Percentiles rank a stretch among this genome's conserved stretches.
These are phyloP conservation scores for Tulasnella sp. DNA, from an alignment of 768 basidiomycete genomes.

Conservation along the genomic window DNA sequence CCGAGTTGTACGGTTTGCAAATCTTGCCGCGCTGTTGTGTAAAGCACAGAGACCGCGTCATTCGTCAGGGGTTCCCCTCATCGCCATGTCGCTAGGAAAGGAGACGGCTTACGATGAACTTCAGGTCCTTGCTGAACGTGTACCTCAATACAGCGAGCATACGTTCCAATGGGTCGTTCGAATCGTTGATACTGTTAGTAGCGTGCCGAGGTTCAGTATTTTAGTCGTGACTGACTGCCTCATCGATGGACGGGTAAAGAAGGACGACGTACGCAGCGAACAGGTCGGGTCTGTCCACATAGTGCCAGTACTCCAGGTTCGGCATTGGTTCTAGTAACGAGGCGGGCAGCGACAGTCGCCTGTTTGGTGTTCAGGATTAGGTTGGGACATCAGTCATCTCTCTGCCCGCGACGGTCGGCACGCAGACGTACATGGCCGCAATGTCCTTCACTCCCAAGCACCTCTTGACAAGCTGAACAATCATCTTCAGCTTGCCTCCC, in stretches of 20 bases:
- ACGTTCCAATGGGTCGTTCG: conserved; percentile 85
- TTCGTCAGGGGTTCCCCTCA: conserved; percentile 8
- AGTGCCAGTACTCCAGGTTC: conserved; percentile 96
- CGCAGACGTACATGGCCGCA: conserved; percentile 71
- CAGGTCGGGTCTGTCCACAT: conserved; percentile 84
- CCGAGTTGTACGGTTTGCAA: conserved; percentile 89
- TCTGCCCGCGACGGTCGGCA: conserved; percentile 16
- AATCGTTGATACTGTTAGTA: conserved; percentile 76
- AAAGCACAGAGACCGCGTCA: neutral
- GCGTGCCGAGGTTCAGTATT: neutral
- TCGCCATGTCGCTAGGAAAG: neutral
- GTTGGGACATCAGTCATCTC: conserved; percentile 19
- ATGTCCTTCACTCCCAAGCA: conserved; percentile 93
- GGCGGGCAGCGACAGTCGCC: conserved; percentile 89
- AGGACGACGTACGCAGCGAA: conserved; percentile 78
- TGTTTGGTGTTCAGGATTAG: conserved; percentile 37
- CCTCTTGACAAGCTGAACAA: conserved; percentile 85
- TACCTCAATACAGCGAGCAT: conserved; percentile 92
- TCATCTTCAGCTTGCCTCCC: conserved; percentile 91
- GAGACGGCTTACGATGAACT: conserved; percentile 65
- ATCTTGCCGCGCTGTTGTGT: conserved; percentile 73
- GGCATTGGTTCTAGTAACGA: conserved; percentile 91
- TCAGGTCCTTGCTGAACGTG: conserved; percentile 88
- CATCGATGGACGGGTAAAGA: neutral
- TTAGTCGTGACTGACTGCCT: neutral